These are phyloP conservation scores for Saitozyma sp. DNA, from an alignment of 768 basidiomycete species.

Conservation along the genomic window DNA sequence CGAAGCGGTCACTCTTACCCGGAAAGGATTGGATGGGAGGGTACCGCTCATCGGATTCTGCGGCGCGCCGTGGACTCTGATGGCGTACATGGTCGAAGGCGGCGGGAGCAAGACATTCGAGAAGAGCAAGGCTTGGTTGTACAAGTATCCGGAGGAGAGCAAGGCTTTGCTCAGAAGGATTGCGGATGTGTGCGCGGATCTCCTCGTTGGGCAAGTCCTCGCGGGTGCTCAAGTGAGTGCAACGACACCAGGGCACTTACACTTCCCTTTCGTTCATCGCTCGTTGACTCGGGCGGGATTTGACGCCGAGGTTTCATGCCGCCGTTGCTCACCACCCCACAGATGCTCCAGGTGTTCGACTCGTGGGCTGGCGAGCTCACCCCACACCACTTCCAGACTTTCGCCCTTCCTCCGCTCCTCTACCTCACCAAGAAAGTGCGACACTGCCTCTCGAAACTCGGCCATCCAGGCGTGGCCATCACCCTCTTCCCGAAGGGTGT, in stretches of 20 bases:
- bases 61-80: slow-evolving; percentile 97
- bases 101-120: slow-evolving; percentile 87
- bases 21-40: slow-evolving; percentile 75
- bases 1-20: slow-evolving; percentile 81
- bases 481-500: slow-evolving; percentile 90
- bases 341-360: slow-evolving; percentile 97
- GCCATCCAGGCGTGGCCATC: slow-evolving; percentile 69
- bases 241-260: not conserved
- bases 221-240: slow-evolving; percentile 85
- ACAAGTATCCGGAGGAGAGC: slow-evolving; percentile 81
- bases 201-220: slow-evolving; percentile 84
- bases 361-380: slow-evolving; percentile 93
- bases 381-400: slow-evolving; percentile 76
- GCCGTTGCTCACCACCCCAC: not conserved
- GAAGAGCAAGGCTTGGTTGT: slow-evolving; percentile 92
- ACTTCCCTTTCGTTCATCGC: too few species aligned
- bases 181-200: slow-evolving; percentile 86
- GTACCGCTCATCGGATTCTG: slow-evolving; percentile 97
- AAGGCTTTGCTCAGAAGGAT: slow-evolving; percentile 73
- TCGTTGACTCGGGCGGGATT: not conserved
- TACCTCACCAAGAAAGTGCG: slow-evolving; percentile 74
- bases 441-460: slow-evolving; percentile 59
- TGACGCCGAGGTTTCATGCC: not conserved
- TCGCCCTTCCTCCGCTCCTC: slow-evolving; percentile 76
- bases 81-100: slow-evolving; percentile 98